Evolutionary conservation across 805 yeast species (phyloP), one percentile per base, ranked within the genome.

Genomic region (Myxozyma neglecta): DNA sequence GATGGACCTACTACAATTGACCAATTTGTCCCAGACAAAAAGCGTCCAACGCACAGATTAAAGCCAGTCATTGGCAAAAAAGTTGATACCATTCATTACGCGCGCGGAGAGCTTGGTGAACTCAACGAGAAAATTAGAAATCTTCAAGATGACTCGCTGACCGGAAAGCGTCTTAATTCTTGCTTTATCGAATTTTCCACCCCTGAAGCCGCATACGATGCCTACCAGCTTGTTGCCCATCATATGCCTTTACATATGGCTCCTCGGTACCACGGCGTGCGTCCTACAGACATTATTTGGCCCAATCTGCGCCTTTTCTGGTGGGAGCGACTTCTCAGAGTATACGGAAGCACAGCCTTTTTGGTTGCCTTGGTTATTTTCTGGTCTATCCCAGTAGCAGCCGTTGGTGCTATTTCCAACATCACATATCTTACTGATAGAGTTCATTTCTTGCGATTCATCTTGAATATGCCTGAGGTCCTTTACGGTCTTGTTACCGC

Each of bases 331-430:
- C 72, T 80, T 48, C 64, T 81, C 24, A 87, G 85, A 77, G 80
- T 79, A 60, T 59, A 82, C 29, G 76, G 81, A 57, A 93, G 96
- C 1, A 79, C 89, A 14, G 70, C 76, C 3, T 69, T 74, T 59
- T 77, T 90, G 53, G 79, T 88, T 70, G 84, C 88, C 32, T 77
- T 87, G 75, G 85, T 93, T 64, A 83, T 93, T 52, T 90, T 91
- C 76, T 93, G 98, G 98, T 86, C 96, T 47, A 85, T 93, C 69
- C 99, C 99, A 9, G 97, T 93, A 44, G 96, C 97, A n/a, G 91
- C 90, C 70, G 97, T 93, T 55, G 98, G 98, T 83, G 82, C 85
- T 69, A 87, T 94, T 66, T 93, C 98, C 29, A 94, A 93, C 75
- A 83, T 93, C 68, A 85, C 87, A 67, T 86, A 81, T 71, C 79